Evolutionary conservation across 1,284 basidiomycete species (phyloP).

Genomic region (Ceratobasidium sp.): DNA sequence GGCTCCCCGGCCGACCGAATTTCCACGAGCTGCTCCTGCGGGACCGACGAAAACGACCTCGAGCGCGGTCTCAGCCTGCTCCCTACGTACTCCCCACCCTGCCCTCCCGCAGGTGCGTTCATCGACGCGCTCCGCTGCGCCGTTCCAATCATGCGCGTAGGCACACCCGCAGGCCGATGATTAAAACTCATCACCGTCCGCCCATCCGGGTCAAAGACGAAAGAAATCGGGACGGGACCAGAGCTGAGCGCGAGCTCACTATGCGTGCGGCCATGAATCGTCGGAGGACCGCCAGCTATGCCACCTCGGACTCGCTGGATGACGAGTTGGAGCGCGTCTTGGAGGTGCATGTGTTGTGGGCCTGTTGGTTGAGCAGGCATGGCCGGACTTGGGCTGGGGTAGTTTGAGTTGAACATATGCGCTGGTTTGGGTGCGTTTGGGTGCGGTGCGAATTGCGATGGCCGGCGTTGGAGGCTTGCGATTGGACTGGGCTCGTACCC

Average conservation of each 20-base stretch:
- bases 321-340: conserved; percentile 34
- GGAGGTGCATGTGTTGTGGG: conserved; percentile 13
- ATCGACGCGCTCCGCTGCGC: conserved; percentile 34
- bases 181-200: conserved; percentile 36
- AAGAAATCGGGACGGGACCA: conserved; percentile 70
- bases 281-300: conserved; percentile 44
- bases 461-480: conserved; percentile 32
- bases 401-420: conserved; percentile 45
- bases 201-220: conserved; percentile 56
- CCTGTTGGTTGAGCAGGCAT: not conserved
- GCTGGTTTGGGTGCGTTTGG: conserved; percentile 72
- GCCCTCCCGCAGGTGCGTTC: conserved; percentile 4
- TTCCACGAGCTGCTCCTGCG: conserved; percentile 46
- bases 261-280: conserved; percentile 66
- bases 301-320: conserved; percentile 27
- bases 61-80: conserved; percentile 62
- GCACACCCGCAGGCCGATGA: not conserved
- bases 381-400: not conserved
- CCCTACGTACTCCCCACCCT: conserved; percentile 18
- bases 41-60: conserved; percentile 73
- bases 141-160: not conserved
- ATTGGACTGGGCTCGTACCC: conserved; percentile 19
- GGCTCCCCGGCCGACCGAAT: conserved; percentile 20
- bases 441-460: conserved; percentile 63
- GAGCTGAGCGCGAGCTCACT: conserved; percentile 59